Percentiles rank a stretch among this genome's conserved stretches.
Evolutionary conservation across 805 yeast species (phyloP).

Genomic region (Nakazawaea pomicola): DNA sequence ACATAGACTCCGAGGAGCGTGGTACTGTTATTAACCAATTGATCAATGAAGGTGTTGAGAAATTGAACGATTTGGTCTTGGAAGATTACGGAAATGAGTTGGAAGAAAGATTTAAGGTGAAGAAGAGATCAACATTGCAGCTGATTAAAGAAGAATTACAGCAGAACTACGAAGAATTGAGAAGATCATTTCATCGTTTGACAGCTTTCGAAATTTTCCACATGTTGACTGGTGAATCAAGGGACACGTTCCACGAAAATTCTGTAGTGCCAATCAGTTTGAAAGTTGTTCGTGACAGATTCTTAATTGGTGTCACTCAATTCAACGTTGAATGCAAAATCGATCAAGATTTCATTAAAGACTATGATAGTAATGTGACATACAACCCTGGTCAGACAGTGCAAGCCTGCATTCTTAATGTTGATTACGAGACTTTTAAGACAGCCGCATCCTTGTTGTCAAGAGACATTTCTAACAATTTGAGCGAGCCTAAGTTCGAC

Average conservation of each 20-base stretch:
- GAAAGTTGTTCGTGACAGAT: slow-evolving; percentile 49
- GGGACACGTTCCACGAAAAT: slow-evolving; percentile 62
- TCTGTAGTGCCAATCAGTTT: slow-evolving; percentile 71
- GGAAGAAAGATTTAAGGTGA: slow-evolving; percentile 64
- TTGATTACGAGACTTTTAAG: slow-evolving; percentile 69
- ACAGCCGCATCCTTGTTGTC: slow-evolving; percentile 71
- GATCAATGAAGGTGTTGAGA: slow-evolving; percentile 62
- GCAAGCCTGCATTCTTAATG: slow-evolving; percentile 69
- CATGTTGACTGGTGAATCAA: slow-evolving; percentile 83
- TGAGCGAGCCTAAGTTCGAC: slow-evolving; percentile 38
- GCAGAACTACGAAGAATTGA: slow-evolving; percentile 80
- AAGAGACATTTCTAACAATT: slow-evolving; percentile 50
- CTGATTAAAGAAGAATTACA: slow-evolving; percentile 84
- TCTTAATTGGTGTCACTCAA: slow-evolving; percentile 39
- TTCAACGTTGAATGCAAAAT: slow-evolving; percentile 60
- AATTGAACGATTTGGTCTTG: slow-evolving; percentile 80
- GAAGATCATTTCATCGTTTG: slow-evolving; percentile 65
- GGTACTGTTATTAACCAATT: slow-evolving; percentile 79
- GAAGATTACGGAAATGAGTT: slow-evolving; percentile 92
- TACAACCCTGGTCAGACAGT: slow-evolving; percentile 72
- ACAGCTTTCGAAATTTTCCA: slow-evolving; percentile 74
- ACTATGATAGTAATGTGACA: slow-evolving; percentile 32
- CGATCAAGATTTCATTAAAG: slow-evolving; percentile 32
- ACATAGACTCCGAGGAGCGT: slow-evolving; percentile 66
- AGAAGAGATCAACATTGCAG: slow-evolving; percentile 73